These are phyloP conservation scores for Rhynchosporium agropyri DNA, from an alignment of 2,329 filamentous ascomycete genomes.

Conservation along the genomic window DNA sequence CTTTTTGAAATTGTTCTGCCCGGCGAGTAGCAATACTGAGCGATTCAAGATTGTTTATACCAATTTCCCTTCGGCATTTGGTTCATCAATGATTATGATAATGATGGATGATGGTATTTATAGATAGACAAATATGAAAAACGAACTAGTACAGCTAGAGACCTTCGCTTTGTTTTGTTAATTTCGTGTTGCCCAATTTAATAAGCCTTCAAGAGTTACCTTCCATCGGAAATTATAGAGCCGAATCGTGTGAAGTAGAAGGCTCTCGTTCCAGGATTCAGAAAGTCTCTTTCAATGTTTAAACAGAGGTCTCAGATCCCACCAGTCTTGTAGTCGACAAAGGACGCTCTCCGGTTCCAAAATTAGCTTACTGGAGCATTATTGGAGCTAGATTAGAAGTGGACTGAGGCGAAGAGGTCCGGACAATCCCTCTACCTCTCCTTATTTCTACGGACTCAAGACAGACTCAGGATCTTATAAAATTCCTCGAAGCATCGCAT, in stretches of 20 bases:
- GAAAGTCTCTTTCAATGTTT: no score
- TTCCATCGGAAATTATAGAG: no score
- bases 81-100: slow-evolving; percentile 3
- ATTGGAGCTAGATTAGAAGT: neutral
- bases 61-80: neutral
- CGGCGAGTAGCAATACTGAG: neutral
- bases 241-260: no score
- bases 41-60: neutral
- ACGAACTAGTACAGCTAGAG: neutral
- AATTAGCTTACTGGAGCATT: neutral
- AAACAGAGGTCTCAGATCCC: no score
- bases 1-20: neutral
- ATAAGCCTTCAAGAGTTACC: no score
- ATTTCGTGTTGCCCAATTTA: neutral
- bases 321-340: no score
- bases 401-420: neutral
- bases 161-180: neutral
- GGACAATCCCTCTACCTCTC: neutral
- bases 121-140: neutral
- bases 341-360: no score
- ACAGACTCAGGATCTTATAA: neutral
- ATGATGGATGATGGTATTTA: neutral
- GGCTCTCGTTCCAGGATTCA: no score
- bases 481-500: no score
- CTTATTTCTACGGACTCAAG: neutral